These are phyloP conservation scores for Groenewaldozyma salmanticensis DNA, from an alignment of 805 yeast genomes.

Conservation along the genomic window DNA sequence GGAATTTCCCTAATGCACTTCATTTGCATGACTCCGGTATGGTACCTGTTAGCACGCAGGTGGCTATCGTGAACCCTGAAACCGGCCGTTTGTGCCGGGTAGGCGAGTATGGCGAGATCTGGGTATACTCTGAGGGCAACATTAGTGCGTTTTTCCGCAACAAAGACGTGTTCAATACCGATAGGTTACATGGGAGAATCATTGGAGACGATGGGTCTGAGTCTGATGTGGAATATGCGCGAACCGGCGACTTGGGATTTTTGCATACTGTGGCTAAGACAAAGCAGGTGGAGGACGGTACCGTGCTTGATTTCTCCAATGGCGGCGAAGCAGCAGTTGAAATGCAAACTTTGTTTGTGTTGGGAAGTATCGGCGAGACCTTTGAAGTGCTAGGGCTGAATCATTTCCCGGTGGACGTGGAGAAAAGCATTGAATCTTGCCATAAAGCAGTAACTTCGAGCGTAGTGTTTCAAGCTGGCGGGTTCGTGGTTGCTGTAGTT, in stretches of 20 bases:
- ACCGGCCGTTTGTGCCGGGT: slow-evolving; percentile 66
- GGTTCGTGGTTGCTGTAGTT: slow-evolving; percentile 63
- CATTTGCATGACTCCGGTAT: slow-evolving; percentile 90
- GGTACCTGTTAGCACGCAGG: slow-evolving; percentile 89
- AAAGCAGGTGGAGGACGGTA: slow-evolving; percentile 5
- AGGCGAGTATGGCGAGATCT: slow-evolving; percentile 94
- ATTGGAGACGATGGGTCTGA: slow-evolving; percentile 44
- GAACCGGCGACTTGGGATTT: slow-evolving; percentile 95
- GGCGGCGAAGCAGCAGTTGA: slow-evolving; percentile 20
- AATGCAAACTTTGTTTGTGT: slow-evolving; percentile 71
- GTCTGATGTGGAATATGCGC: slow-evolving; percentile 47
- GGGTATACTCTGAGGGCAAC: slow-evolving; percentile 90
- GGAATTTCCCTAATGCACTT: slow-evolving; percentile 56
- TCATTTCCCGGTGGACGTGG: slow-evolving; percentile 84
- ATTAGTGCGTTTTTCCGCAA: slow-evolving; percentile 48
- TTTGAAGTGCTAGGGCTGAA: slow-evolving; percentile 86
- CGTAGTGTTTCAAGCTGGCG: slow-evolving; percentile 74
- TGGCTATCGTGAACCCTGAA: slow-evolving; percentile 93
- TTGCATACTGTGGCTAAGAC: slow-evolving; percentile 57
- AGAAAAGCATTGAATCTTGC: slow-evolving; percentile 47
- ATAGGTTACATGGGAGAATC: slow-evolving; percentile 56
- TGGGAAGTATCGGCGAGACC: slow-evolving; percentile 79
- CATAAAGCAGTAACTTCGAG: slow-evolving; percentile 35
- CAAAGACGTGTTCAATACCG: slow-evolving; percentile 41
- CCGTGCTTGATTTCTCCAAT: too few relatives aligned